These are phyloP conservation scores for Globisporangium emineosum DNA, from an alignment of 352 stramenopile species.

Conservation along the genomic window DNA sequence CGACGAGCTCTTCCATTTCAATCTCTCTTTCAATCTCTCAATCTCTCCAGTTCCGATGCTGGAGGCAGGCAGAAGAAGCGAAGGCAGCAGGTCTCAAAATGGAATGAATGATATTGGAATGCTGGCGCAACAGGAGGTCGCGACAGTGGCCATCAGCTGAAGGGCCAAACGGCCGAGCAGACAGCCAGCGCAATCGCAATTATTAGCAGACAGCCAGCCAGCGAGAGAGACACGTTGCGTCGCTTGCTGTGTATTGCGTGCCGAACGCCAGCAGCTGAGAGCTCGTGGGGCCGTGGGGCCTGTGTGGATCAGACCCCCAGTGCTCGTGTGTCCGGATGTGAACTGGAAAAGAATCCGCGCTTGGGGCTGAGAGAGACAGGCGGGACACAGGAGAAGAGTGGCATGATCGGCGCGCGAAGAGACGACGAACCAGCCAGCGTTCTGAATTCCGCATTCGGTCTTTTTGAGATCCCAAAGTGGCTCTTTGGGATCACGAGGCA, in stretches of 20 bases:
- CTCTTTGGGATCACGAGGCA: too few relatives aligned
- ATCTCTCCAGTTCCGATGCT: not conserved
- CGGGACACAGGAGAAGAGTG: not conserved
- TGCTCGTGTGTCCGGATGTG: not conserved
- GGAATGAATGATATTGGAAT: not conserved
- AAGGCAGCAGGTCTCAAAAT: not conserved
- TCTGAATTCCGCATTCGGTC: too few relatives aligned
- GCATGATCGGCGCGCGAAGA: not conserved
- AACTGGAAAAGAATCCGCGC: not conserved
- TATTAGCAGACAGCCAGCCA: not conserved
- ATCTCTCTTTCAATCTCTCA: not conserved
- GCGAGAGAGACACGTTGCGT: conserved; percentile 5
- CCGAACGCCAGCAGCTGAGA: not conserved
- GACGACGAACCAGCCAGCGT: not conserved
- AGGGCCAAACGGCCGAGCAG: not conserved
- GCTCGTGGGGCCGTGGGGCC: not conserved
- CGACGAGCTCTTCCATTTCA: not conserved
- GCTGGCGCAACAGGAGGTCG: not conserved
- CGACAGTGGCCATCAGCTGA: not conserved
- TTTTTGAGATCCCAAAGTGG: too few relatives aligned
- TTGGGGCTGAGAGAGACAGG: not conserved
- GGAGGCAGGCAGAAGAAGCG: not conserved
- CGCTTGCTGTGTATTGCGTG: not conserved
- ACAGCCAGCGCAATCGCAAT: not conserved
- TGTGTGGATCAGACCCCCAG: not conserved